phyloP scores from a whole-genome alignment of 768 basidiomycete species.

The Phylloporus sp. region DNA sequence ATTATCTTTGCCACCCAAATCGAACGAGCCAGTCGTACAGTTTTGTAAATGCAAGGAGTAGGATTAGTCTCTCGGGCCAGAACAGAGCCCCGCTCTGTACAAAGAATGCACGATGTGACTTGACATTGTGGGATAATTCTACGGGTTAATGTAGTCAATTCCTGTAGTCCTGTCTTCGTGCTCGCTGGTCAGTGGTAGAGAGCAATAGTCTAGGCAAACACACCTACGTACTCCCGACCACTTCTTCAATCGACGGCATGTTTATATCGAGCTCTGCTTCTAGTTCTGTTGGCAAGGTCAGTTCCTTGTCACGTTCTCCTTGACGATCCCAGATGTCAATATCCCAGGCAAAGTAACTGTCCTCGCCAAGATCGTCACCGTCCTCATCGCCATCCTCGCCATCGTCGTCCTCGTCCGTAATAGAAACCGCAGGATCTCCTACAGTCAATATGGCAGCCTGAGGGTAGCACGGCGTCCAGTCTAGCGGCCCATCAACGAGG shows the following conservation, averaged over 20 bases:
- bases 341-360: background rate
- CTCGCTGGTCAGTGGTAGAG: too few species aligned
- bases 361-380: background rate
- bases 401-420: background rate
- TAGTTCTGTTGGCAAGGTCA: background rate
- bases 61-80: too few species aligned
- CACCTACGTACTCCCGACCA: too few species aligned
- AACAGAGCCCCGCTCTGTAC: too few species aligned
- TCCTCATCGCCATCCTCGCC: background rate
- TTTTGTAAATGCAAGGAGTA: too few species aligned
- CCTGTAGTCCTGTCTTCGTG: too few species aligned
- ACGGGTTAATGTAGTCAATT: too few species aligned
- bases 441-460: background rate
- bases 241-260: background rate
- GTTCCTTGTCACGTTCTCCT: background rate
- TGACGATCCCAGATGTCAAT: background rate
- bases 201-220: too few species aligned
- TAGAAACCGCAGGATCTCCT: background rate
- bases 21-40: too few species aligned
- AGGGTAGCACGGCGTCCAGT: background rate
- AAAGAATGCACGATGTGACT: too few species aligned
- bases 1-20: too few species aligned
- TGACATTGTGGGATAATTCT: too few species aligned
- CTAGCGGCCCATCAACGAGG: background rate
- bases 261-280: background rate